phyloP scores from a whole-genome alignment of 495 filamentous ascomycete species.

The Viridothelium virens region DNA sequence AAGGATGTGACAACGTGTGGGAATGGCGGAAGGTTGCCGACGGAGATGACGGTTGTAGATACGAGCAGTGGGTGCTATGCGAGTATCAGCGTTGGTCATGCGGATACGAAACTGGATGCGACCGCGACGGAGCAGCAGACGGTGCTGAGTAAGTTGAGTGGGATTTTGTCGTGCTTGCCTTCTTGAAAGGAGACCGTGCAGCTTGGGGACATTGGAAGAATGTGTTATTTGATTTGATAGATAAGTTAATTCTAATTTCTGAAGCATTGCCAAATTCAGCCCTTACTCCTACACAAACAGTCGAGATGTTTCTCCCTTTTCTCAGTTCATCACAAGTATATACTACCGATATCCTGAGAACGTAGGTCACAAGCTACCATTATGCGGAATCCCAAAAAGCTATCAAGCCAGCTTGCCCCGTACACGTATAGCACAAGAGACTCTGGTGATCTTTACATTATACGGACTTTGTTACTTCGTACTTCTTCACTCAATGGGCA shows the following conservation, averaged over 20 bases:
- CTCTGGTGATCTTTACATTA: no score
- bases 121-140: constrained; percentile 47
- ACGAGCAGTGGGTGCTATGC: constrained; percentile 47
- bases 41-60: constrained; percentile 44
- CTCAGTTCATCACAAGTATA: no score
- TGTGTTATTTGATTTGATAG: background rate
- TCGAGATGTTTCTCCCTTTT: no score
- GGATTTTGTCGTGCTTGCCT: constrained; percentile 45
- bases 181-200: background rate
- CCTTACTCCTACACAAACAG: no score
- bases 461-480: no score
- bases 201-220: background rate
- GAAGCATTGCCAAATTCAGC: background rate
- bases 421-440: no score
- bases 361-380: no score
- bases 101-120: constrained; percentile 51
- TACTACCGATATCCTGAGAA: no score
- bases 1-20: constrained; percentile 53
- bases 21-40: constrained; percentile 45
- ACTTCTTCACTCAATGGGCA: no score
- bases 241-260: background rate
- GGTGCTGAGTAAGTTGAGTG: constrained; percentile 48
- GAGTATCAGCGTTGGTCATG: constrained; percentile 55
- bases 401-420: no score
- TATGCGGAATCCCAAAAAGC: no score